Percentiles rank a stretch among this genome's conserved stretches.
Evolutionary conservation across 371 early-diverging fungal species (phyloP).

Genomic region (Zopfochytrium polystomum): DNA sequence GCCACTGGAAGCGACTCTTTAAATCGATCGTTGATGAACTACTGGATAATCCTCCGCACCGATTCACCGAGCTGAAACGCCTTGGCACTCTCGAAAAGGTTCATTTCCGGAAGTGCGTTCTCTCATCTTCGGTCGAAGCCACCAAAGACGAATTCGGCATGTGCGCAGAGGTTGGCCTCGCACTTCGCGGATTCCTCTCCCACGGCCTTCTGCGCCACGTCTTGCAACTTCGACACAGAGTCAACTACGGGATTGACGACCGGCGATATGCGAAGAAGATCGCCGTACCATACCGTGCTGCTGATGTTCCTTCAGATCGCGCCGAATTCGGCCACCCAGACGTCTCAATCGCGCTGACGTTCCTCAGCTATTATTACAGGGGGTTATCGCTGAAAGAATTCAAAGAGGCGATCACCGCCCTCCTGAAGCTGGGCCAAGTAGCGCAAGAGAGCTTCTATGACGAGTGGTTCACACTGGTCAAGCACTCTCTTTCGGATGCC

Average conservation of each 20-base stretch:
- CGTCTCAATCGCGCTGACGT: conserved; percentile 11
- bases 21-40: too few relatives aligned
- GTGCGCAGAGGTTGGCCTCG: neutral
- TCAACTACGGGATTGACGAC: conserved; percentile 20
- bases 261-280: conserved; percentile 1
- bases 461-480: conserved; percentile 1
- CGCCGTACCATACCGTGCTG: conserved; percentile 27
- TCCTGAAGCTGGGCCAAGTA: neutral
- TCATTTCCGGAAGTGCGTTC: neutral
- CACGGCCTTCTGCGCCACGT: conserved; percentile 13
- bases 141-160: neutral
- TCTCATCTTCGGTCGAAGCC: neutral
- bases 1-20: too few relatives aligned
- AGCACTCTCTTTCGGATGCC: neutral
- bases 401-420: neutral
- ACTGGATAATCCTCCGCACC: neutral
- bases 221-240: conserved; percentile 15
- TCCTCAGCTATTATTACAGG: conserved; percentile 20
- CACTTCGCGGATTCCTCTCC: conserved; percentile 17
- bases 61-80: neutral
- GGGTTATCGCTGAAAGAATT: conserved; percentile 14
- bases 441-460: conserved; percentile 11
- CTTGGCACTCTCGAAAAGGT: neutral
- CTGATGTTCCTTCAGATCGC: conserved; percentile 22
- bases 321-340: conserved; percentile 31